Evolutionary conservation across 2,329 filamentous ascomycete species (phyloP).

Genomic region (Aureobasidium subglaciale): DNA sequence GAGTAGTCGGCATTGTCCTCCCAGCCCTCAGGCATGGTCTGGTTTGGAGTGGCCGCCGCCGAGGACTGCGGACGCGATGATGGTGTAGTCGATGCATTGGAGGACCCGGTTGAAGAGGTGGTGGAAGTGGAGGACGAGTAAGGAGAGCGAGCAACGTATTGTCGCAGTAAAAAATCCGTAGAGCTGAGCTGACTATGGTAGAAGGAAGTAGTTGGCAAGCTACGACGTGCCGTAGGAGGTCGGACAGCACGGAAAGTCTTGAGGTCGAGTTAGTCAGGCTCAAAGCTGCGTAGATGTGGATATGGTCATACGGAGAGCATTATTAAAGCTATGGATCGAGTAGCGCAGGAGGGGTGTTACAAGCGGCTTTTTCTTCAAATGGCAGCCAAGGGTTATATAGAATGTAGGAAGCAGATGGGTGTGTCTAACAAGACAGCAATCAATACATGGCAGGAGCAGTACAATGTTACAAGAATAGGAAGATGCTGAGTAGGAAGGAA

Average conservation of each 20-base stretch:
- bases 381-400: not conserved
- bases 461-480: not conserved
- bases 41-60: conserved; percentile 16
- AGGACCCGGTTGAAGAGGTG: not conserved
- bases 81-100: conserved; percentile 11
- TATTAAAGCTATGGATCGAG: not conserved
- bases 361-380: not conserved
- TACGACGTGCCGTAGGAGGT: not conserved
- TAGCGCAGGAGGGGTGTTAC: not conserved
- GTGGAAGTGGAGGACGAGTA: not conserved
- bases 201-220: not conserved
- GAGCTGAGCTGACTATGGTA: not conserved
- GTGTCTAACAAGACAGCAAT: not conserved
- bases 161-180: not conserved
- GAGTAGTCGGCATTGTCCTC: conserved; percentile 66
- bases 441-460: not conserved
- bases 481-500: not conserved
- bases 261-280: not conserved
- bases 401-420: not conserved
- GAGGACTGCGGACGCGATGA: conserved; percentile 1
- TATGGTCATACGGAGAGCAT: conserved; percentile 5
- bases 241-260: not conserved
- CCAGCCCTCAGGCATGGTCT: conserved; percentile 53
- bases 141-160: not conserved
- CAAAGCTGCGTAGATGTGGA: too few relatives aligned